Evolutionary conservation across 2,329 filamentous ascomycete species (phyloP), one percentile per base, ranked within the genome.

Genomic region (Arthrobotrys sinensis): DNA sequence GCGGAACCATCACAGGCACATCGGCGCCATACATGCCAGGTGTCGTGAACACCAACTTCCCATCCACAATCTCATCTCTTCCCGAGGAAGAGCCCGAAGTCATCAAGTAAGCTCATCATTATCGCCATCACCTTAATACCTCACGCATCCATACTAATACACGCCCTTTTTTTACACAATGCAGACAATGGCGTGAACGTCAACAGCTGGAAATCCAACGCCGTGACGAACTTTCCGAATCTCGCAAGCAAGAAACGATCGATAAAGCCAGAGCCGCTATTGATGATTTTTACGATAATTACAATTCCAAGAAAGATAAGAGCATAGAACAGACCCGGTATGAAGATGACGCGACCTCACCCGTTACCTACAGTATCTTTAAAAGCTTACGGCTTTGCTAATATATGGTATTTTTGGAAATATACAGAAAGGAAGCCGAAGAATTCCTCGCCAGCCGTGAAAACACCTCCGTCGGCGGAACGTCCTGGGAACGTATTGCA

Each of bases 231-330:
- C 90, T 95, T 81, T 95, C 95, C 68, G 90, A 90, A 48, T 88
- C 90, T 80, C 93, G 94, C 86, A 96, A 96, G 84, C 89, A 90
- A 80, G 91, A 95, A 84, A 97, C 94, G 1, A 87, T 97, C 83
- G 90, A 93, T 84, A 93, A 96, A 82, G 96, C 96, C 10, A 93
- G 94, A 83, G 89, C 94, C 84, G 96, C 96, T 85, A 97, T 99
- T 80, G 96, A 99, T 84, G 96, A 97, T 84, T 99, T 98, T 86
- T 99, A 99, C 88, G 94, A 97, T 84, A 97, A 97, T 86, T 99
- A 99, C 88, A 98, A 98, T 87, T 91, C 92, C 85, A 97, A 97
- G 87, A 95, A 96, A 85, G 96, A 99, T 85, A 98, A 98, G 89
- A 90, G 89, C 76, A 91, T 97, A 81, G 88, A 91, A 21, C 93